phyloP scores from a whole-genome alignment of 768 basidiomycete genomes.

The Phanerochaete sordida region DNA sequence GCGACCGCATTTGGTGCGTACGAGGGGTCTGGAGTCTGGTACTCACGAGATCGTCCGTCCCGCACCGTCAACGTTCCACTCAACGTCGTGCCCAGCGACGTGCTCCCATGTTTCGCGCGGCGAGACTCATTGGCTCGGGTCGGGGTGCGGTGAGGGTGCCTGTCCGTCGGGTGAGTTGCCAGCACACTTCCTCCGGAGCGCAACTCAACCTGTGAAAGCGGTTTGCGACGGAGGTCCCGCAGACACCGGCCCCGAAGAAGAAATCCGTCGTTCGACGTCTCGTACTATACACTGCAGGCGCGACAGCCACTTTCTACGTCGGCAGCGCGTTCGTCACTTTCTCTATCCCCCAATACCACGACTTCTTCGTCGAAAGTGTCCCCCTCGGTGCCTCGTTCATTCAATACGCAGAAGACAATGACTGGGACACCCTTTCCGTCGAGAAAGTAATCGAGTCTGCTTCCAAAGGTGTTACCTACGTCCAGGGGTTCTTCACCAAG shows the following conservation, averaged over 20 bases:
- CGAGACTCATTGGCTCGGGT: slow-evolving; percentile 43
- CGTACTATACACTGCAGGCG: slow-evolving; percentile 63
- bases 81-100: slow-evolving; percentile 18
- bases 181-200: slow-evolving; percentile 2
- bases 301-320: slow-evolving; percentile 76
- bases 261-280: slow-evolving; percentile 53
- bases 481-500: slow-evolving; percentile 50
- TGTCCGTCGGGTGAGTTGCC: slow-evolving; percentile 49
- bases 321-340: slow-evolving; percentile 78
- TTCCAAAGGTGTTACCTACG: slow-evolving; percentile 43
- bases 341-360: slow-evolving; percentile 75
- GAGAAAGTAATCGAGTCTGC: slow-evolving; percentile 49
- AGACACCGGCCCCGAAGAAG: slow-evolving; percentile 46
- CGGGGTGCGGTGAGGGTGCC: slow-evolving; percentile 48
- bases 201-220: slow-evolving; percentile 32
- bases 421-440: slow-evolving; percentile 75
- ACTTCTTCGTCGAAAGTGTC: slow-evolving; percentile 78
- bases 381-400: slow-evolving; percentile 76
- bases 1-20: neutral
- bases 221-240: slow-evolving; percentile 55
- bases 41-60: slow-evolving; percentile 10
- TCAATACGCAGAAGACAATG: slow-evolving; percentile 74
- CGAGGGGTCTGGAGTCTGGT: neutral
- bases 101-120: slow-evolving; percentile 47
- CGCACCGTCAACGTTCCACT: slow-evolving; percentile 15